Percentiles rank a stretch among this genome's conserved stretches.
Conservation (phyloP, 2,329 filamentous ascomycete species). For the Ramularia endophylla region DNA sequence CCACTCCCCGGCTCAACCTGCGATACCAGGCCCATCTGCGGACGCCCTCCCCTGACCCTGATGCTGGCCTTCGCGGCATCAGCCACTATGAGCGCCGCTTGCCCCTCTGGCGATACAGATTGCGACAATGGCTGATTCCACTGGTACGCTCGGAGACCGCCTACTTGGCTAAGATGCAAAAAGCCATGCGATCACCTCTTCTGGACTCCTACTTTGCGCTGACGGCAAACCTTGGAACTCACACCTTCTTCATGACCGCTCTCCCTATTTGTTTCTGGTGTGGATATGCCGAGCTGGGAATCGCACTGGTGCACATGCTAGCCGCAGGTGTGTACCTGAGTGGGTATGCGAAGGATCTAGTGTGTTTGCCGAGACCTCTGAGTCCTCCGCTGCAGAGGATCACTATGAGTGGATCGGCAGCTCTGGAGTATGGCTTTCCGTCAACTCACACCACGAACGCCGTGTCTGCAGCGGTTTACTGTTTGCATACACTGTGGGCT, state of each 20-base stretch:
- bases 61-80: conserved; percentile 74
- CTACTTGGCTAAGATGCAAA: conserved; percentile 82
- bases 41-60: conserved; percentile 35
- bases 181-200: conserved; percentile 68
- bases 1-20: conserved; percentile 10
- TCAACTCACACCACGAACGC: conserved; percentile 97
- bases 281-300: conserved; percentile 75
- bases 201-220: conserved; percentile 97
- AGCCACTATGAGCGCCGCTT: conserved; percentile 62
- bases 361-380: conserved; percentile 84
- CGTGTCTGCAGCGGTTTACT: conserved; percentile 86
- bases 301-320: conserved; percentile 61
- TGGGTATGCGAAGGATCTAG: conserved; percentile 89
- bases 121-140: conserved; percentile 77
- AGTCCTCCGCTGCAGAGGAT: conserved; percentile 90
- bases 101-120: conserved; percentile 78
- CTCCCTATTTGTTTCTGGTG: conserved; percentile 97
- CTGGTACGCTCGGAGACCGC: conserved; percentile 93
- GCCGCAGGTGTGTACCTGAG: conserved; percentile 63
- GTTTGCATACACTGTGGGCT: conserved; percentile 62
- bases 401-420: conserved; percentile 93
- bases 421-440: conserved; percentile 94
- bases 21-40: conserved; percentile 23
- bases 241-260: conserved; percentile 98
- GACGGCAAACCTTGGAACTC: conserved; percentile 91